A percentile compares a stretch with the other conserved stretches of the same genome.
phyloP scores from a whole-genome alignment of 164 flowering plant species.

The Vitis labrusca region DNA sequence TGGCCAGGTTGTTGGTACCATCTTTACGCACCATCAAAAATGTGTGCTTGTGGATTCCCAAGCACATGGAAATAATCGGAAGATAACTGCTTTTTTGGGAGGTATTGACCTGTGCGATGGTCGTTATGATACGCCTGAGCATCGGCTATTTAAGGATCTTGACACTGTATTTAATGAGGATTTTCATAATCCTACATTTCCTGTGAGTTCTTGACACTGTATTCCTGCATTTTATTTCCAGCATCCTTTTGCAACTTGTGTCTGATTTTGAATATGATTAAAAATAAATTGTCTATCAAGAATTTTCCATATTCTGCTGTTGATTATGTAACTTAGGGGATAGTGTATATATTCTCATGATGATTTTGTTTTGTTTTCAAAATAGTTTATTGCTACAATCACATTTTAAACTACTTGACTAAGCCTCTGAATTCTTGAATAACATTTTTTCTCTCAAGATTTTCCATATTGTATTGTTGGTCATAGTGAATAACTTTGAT shows the following conservation, averaged over 20 bases:
- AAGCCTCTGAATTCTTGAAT: no score
- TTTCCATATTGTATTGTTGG: no score
- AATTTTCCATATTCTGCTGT: neutral
- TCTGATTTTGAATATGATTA: neutral
- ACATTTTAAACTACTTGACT: no score
- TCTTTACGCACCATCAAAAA: constrained; percentile 89
- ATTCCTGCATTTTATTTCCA: neutral
- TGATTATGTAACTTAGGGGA: neutral
- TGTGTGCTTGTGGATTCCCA: constrained; percentile 86
- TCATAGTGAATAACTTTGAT: no score
- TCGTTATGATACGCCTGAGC: constrained; percentile 90
- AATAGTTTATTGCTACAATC: no score
- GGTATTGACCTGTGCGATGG: constrained; percentile 94
- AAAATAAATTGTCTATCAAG: neutral
- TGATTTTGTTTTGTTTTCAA: no score
- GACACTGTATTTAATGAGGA: constrained; percentile 71
- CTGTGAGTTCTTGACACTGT: constrained; percentile 43
- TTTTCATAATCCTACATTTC: constrained; percentile 79
- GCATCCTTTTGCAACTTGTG: neutral
- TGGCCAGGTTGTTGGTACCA: constrained; percentile 72
- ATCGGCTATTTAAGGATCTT: constrained; percentile 67
- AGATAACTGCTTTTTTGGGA: constrained; percentile 77
- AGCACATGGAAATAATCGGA: constrained; percentile 63
- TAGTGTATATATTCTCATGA: neutral
- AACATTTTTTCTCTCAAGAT: no score